Conservation (phyloP, 176 grass and related monocot genomes). For the Eleusine coracana region DNA sequence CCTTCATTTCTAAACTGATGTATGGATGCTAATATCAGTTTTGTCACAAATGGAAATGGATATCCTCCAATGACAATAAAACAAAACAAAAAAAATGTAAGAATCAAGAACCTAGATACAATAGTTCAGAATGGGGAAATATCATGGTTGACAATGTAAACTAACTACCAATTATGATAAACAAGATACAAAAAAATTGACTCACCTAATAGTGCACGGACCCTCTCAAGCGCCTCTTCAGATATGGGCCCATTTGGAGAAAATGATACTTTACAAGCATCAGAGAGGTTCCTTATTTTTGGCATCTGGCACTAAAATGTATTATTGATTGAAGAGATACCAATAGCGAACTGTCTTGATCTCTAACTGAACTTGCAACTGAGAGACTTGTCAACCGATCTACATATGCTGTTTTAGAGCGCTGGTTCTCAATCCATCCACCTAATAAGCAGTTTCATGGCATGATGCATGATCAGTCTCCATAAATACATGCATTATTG, state of each 20-base stretch:
- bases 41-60: not conserved
- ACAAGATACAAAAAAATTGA: slow-evolving; percentile 7
- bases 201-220: slow-evolving; percentile 85
- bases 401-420: not conserved
- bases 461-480: not conserved
- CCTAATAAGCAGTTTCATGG: not conserved
- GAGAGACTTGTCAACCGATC: slow-evolving; percentile 23
- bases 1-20: not conserved
- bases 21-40: not conserved
- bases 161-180: not conserved
- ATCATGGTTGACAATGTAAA: not conserved
- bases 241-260: slow-evolving; percentile 77
- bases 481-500: not conserved
- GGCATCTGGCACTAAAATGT: slow-evolving; percentile 69
- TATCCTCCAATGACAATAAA: not conserved
- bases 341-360: slow-evolving; percentile 27
- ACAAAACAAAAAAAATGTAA: not conserved
- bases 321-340: slow-evolving; percentile 13
- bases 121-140: not conserved
- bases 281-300: slow-evolving; percentile 75
- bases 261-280: slow-evolving; percentile 83
- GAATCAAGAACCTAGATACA: not conserved
- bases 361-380: not conserved
- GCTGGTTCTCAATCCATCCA: slow-evolving; percentile 12
- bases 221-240: slow-evolving; percentile 84